Base-by-base conservation (phyloP, 805 yeast species). In the Metschnikowia matae region DNA sequence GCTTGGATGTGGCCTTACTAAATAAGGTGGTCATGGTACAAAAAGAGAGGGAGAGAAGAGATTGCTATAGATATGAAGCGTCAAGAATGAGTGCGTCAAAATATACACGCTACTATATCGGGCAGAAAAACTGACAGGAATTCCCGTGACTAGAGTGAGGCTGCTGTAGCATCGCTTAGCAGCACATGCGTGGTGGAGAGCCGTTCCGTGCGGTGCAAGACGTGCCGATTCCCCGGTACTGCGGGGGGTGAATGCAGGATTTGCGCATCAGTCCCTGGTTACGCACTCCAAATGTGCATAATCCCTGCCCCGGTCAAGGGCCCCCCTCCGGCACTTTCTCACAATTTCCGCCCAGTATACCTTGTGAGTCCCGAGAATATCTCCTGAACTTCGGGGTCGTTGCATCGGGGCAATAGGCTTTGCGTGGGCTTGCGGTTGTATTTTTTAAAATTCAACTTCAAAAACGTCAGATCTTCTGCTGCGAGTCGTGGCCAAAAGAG, bases 401-500 rank as follows among this genome's bases (percentile, higher is more conserved):
- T 35, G 51, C 71, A 68, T 33, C 68, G 61, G 1, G 80, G 81
- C 14, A 79, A 48, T 4, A 77, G 40, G n/a, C 49, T 49, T 0
- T 54, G 50, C 3, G 56, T 39, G 0, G 67, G 58, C 31, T 45
- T 51, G 7, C 64, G 57, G 6, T 40, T 46, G 18, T 49, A 49
- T 3, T 46, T 37, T 6, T 38, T 47, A 47, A 67, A 63, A 11
- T 56, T 56, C 40, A 73, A 67, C 17, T 63, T 56, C 35, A 54
- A 55, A 49, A 71, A 73, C 44, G 67, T 68, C 48, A 57, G 63
- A 31, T 59, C 57, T 11, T 63, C 62, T 38, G 58, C 56, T 7
- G 52, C 62, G 55, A 58, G 77, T 70, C 65, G 66, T 13, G 67
- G 70, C 75, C 75, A 73, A 52, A 63, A 66, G 48, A 58, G 51